Evolutionary conservation across 805 yeast species (phyloP), one percentile per base, ranked within the genome.

Genomic region (Myxozyma lipomycoides): DNA sequence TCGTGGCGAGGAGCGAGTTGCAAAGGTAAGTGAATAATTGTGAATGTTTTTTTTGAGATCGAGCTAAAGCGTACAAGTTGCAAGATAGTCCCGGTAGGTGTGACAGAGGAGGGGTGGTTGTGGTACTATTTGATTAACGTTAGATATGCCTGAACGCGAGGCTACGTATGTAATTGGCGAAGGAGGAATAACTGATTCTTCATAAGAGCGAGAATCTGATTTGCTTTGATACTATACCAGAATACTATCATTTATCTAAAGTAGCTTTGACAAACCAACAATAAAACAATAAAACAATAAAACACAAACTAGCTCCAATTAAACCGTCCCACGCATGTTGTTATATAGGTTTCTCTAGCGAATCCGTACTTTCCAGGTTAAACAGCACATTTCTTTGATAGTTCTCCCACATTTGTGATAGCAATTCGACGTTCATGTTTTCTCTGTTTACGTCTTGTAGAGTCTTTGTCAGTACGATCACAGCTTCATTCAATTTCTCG

Each of bases 361-460:
- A 81, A n/a, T 74, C 77, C 41, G 79, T 74, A 55, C 78, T 75
- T 62, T 81, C 82, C 77, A 87, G 64, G 59, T 85, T 84, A 67
- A 81, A 85, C 59, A 81, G 81, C 2, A 84, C 81, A 60, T 83
- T 84, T 37, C 82, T 76, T 52, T 78, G 76, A 63, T 86, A 87
- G 59, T 81, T 83, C 48, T 81, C 85, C 86, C 93, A 85, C 78
- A 87, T 79, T 60, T 81, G 85, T 2, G 88, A 77, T 37, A 85
- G 77, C 30, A 84, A 70, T 55, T 85, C 93, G 3, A 83, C 74
- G 45, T 85, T 82, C 64, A 82, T 76, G 61, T 85, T 85, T 46
- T 78, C 78, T 49, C 76, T 72, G 64, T 83, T 86, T 10, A 84
- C 78, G 45, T 80, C 73, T 66, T 68, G 32, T 7, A 87, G 67